These are phyloP conservation scores for Rhododendron ferrugineum DNA, from an alignment of 148 eudicot species.

Conservation along the genomic window DNA sequence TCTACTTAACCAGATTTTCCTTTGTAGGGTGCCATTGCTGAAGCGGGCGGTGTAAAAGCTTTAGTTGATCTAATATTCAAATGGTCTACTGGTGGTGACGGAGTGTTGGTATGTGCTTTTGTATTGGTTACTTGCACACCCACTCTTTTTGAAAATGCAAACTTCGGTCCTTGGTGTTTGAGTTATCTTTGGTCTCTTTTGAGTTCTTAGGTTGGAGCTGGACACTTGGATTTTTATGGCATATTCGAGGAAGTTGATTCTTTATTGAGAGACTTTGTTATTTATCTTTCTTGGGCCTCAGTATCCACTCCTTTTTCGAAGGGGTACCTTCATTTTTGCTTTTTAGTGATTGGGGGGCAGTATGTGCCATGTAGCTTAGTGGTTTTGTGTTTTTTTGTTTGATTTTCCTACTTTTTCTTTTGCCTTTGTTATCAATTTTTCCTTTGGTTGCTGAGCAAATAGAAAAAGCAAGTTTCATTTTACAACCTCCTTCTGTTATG, in stretches of 20 bases:
- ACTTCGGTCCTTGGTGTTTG: not conserved
- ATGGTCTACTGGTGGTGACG: slow-evolving; percentile 88
- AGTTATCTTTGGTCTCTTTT: not conserved
- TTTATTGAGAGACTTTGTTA: not conserved
- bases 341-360: not conserved
- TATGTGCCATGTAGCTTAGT: not conserved
- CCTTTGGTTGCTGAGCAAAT: not conserved
- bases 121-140: not conserved
- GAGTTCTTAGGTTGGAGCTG: not conserved
- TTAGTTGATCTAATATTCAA: slow-evolving; percentile 88
- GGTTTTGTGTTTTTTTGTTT: not conserved
- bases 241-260: not conserved
- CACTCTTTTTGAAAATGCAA: not conserved
- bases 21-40: slow-evolving; percentile 86
- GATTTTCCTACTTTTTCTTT: not conserved
- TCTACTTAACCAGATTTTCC: not conserved
- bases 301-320: not conserved
- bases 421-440: not conserved
- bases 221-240: not conserved
- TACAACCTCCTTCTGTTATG: not conserved
- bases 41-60: slow-evolving; percentile 88
- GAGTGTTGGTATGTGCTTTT: slow-evolving; percentile 73
- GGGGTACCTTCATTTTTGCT: not conserved
- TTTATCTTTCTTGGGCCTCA: not conserved
- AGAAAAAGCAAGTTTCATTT: not conserved